Conservation (phyloP, 345 rosid genomes). For the Excoecaria agallocha region DNA sequence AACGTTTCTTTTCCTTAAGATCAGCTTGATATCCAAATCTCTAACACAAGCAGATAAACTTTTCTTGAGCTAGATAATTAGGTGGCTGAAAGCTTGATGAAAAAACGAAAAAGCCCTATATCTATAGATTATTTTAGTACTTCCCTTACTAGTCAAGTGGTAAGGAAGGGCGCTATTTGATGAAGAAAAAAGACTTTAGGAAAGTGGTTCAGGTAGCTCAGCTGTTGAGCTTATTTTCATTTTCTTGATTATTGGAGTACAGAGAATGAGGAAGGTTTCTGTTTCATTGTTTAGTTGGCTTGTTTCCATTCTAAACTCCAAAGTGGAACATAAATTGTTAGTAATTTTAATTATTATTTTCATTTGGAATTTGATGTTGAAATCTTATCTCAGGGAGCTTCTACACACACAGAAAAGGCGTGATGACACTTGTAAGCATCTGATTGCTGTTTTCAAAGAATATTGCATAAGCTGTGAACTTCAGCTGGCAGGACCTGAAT, state of each 20-base stretch:
- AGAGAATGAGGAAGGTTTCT: background rate
- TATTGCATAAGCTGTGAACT: constrained; percentile 31
- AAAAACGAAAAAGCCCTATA: no score
- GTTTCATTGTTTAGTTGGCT: background rate
- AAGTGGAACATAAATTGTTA: background rate
- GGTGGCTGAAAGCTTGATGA: no score
- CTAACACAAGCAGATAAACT: background rate
- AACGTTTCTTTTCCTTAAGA: no score
- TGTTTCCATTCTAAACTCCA: background rate
- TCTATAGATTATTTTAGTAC: no score
- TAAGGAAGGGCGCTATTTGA: no score
- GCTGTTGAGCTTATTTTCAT: background rate
- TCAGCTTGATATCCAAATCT: background rate
- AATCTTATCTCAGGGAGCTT: constrained; percentile 27
- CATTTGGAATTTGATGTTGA: background rate
- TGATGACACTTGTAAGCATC: constrained; percentile 21
- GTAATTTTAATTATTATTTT: background rate
- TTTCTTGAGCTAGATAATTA: background rate
- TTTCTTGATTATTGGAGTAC: background rate
- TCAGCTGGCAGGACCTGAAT: constrained; percentile 33
- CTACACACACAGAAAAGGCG: constrained; percentile 29
- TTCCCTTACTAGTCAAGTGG: no score
- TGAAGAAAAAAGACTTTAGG: no score
- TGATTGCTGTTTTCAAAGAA: constrained; percentile 18
- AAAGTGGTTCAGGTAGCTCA: no score